These are phyloP conservation scores for Poronia punctata DNA, from an alignment of 495 filamentous ascomycete species.

Conservation along the genomic window DNA sequence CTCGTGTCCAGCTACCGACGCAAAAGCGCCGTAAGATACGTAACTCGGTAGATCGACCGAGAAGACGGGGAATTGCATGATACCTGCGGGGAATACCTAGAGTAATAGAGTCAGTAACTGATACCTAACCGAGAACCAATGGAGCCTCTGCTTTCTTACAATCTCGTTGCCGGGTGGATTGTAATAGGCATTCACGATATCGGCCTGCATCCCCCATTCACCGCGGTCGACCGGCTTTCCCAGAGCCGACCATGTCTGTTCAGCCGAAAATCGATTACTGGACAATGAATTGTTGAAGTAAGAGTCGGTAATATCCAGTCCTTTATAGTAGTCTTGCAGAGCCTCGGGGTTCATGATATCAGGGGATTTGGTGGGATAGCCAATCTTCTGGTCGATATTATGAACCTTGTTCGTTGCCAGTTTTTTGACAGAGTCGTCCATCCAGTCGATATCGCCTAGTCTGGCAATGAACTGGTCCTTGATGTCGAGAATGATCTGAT, in stretches of 20 bases:
- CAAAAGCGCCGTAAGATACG: conserved; percentile 63
- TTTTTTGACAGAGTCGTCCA: conserved; percentile 57
- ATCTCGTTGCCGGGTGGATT: conserved; percentile 59
- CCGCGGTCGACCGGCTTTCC: conserved; percentile 56
- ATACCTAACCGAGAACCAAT: no score
- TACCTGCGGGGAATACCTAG: conserved; percentile 59
- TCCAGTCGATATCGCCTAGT: conserved; percentile 56
- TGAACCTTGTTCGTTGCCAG: conserved; percentile 60
- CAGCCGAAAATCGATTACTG: conserved; percentile 38
- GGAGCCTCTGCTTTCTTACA: no score
- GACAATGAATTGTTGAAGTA: conserved; percentile 58
- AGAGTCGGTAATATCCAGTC: conserved; percentile 44
- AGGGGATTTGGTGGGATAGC: conserved; percentile 60
- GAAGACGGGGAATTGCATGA: conserved; percentile 66
- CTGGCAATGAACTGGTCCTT: conserved; percentile 57
- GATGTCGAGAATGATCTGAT: conserved; percentile 64
- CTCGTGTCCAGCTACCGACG: conserved; percentile 65
- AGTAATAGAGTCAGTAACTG: background rate
- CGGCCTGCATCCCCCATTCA: conserved; percentile 57
- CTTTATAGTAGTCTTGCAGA: conserved; percentile 52
- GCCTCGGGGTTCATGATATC: conserved; percentile 53
- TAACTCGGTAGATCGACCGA: conserved; percentile 56
- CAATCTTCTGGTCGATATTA: conserved; percentile 68
- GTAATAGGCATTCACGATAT: conserved; percentile 50
- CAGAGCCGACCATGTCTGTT: conserved; percentile 49